Base-by-base conservation (phyloP, 495 filamentous ascomycete species). In the Annulohypoxylon moriforme region DNA sequence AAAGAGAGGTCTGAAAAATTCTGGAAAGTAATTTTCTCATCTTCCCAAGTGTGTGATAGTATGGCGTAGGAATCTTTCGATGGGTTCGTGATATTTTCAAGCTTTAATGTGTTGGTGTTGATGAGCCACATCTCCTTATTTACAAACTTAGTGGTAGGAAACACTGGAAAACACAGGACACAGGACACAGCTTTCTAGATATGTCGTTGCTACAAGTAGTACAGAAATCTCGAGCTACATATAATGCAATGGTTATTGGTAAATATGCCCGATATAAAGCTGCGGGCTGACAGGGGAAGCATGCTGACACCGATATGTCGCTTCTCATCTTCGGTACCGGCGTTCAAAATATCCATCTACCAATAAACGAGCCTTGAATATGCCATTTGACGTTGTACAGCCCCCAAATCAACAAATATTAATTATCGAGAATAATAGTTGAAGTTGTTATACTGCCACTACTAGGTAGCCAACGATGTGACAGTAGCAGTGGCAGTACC, bases 1-100 rank as follows among this genome's bases (percentile, higher is more conserved):
- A 68, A 42, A 16, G 52, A 3, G 3, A 69, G 68, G 18, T 77
- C 49, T 11, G 75, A 66, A 38, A 79, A 64, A 0, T 74, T 44
- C 33, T 78, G 77, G 38, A 78, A 81, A 25, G 68, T 73, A 1
- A 83, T 75, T 52, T 83, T 78, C 3, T 78, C 73, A 10, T 73
- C 67, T 0, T 66, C 77, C 80, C 81, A 82, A 0, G 76, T 78
- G 56, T 82, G 80, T 36, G 78, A 82, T 36, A 83, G 69, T 44
- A 80, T 79, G 38, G 81, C 80, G 34, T 83, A 81, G 10, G 36
- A 55, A 8, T 25, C 47, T 4, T 44, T 42, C 25, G 1, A n/a
- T 0, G 42, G 67, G 11, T 57, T 56, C 24, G 53, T 59, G 50
- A 79, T 71, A 20, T 68, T 64, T 44, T 76, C 50, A 18, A 81